Evolutionary conservation across 164 flowering plant species (phyloP).

Genomic region (Piper betle): DNA sequence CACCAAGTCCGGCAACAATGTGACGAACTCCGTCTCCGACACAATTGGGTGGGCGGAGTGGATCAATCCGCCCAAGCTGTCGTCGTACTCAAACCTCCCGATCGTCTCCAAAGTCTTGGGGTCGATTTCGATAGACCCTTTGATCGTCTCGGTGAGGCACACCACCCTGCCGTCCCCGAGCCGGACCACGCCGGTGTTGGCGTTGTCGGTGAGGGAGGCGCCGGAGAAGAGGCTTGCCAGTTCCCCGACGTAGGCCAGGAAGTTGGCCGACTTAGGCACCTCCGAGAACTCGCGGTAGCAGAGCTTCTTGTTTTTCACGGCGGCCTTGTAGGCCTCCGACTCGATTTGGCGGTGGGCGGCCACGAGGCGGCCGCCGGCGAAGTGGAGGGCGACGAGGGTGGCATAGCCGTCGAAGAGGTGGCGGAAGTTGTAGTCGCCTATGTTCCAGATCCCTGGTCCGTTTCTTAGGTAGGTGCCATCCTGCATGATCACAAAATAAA

Average conservation of each 20-base stretch:
- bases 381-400: slow-evolving; percentile 65
- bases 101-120: slow-evolving; percentile 69
- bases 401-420: slow-evolving; percentile 98
- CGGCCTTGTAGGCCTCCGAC: slow-evolving; percentile 85
- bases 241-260: slow-evolving; percentile 61
- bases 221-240: slow-evolving; percentile 75
- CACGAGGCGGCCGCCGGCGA: slow-evolving; percentile 43
- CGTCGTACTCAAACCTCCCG: slow-evolving; percentile 64
- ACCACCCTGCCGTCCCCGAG: slow-evolving; percentile 88
- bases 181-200: slow-evolving; percentile 82
- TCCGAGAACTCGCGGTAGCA: slow-evolving; percentile 95
- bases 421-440: slow-evolving; percentile 77
- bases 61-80: slow-evolving; percentile 49
- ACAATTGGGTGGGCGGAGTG: slow-evolving; percentile 97
- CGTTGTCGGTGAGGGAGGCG: slow-evolving; percentile 79
- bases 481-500: slow-evolving; percentile 17
- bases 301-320: slow-evolving; percentile 43
- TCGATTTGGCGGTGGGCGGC: slow-evolving; percentile 83
- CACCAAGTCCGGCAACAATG: slow-evolving; percentile 75
- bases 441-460: slow-evolving; percentile 90
- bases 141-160: slow-evolving; percentile 85
- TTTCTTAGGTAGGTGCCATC: slow-evolving; percentile 86
- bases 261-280: slow-evolving; percentile 49
- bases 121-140: slow-evolving; percentile 71
- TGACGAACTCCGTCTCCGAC: slow-evolving; percentile 58